Base-by-base conservation (phyloP, 495 filamentous ascomycete species). In the Penicillium lagena region DNA sequence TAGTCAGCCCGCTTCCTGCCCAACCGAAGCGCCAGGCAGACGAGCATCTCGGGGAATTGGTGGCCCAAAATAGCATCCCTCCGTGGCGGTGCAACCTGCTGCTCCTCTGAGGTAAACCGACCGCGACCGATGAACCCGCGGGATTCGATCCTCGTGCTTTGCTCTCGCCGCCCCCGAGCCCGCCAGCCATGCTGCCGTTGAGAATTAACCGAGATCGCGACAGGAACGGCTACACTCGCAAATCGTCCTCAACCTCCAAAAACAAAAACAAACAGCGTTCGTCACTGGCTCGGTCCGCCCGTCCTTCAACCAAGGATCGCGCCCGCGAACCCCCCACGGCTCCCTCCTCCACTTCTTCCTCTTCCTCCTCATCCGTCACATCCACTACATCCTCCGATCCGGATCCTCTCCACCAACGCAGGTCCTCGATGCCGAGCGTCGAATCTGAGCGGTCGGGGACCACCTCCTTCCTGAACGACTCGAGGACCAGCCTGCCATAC, bases 401-500 rank as follows among this genome's bases (percentile, higher is more conserved):
- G 22, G 22, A 22, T 6, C 22, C 22, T 22, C 22, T 4, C 22
- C 22, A 22, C 42, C 61, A 56, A 51, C 69, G 73, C 40, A 63
- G 70, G 47, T 70, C 71, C 60, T 78, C 75, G 29, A 72, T 78
- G 70, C 72, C 75, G 9, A 62, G 63, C 30, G 56, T 73, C 42
- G 72, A 76, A 39, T 56, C 63, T 35, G 63, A 58, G 14, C 56
- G 53, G 15, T 49, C 64, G 12, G 60, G 54, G 32, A 61, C 72
- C 29, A 64, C 64, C 46, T 72, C 72, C 13, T 73, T 75, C 43
- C 59, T 70, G 22, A 22, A 22, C 38, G 72, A 68, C 38, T 76
- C 73, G 41, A 76, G 70, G 53, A 72, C 78, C 49, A 88, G 77
- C 68, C 62, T 86, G 15, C 83, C 89, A 10, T 96, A 96, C 59